Evolutionary conservation across 169 alveolate genomes (phyloP).

Genomic region (Plasmodium sp.): DNA sequence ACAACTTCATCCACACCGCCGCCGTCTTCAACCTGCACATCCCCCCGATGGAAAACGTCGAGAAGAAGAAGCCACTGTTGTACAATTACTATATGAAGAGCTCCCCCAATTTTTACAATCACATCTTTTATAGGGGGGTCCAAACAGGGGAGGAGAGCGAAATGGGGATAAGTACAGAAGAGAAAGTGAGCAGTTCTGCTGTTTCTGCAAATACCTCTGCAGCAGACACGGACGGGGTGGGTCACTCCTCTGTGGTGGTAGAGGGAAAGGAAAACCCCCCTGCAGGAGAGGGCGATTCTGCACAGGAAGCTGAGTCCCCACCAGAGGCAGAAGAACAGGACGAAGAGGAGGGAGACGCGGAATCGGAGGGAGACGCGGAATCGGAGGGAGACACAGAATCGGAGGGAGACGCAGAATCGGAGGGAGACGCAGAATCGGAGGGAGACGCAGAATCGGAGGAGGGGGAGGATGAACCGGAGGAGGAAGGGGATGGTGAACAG

Average conservation of each 20-base stretch:
- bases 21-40: neutral
- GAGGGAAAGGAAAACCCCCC: neutral
- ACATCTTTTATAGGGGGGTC: neutral
- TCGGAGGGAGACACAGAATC: neutral
- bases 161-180: neutral
- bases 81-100: neutral
- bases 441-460: too few species aligned
- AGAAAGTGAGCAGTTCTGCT: neutral
- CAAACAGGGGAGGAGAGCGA: neutral
- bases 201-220: neutral
- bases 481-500: too few species aligned
- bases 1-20: constrained; percentile 10
- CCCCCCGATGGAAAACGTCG: neutral
- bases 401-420: neutral
- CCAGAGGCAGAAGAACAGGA: neutral
- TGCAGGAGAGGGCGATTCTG: neutral
- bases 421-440: too few species aligned
- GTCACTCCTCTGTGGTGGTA: neutral
- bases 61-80: neutral
- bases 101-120: constrained; percentile 4
- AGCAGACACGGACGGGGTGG: neutral
- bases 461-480: too few species aligned
- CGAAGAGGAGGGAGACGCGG: too few species aligned
- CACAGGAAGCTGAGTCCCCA: neutral
- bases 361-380: neutral